phyloP scores from a whole-genome alignment of 805 yeast species.

The Metahyphopichia silvanorum region DNA sequence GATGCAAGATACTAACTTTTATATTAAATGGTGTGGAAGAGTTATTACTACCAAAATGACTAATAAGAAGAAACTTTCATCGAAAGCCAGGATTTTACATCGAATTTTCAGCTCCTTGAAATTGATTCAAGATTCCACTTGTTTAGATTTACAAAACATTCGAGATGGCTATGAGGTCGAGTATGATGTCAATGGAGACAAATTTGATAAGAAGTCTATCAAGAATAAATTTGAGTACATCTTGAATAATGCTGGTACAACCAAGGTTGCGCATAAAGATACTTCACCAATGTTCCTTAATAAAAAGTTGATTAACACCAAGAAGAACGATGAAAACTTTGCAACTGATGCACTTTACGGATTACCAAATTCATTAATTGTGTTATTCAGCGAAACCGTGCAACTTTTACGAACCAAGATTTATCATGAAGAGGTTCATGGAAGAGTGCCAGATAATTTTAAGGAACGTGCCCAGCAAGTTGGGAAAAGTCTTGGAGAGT shows the following conservation, averaged over 20 bases:
- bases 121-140: constrained; percentile 74
- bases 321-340: constrained; percentile 52
- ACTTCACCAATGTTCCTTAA: constrained; percentile 40
- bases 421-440: constrained; percentile 42
- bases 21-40: constrained; percentile 72
- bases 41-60: constrained; percentile 69
- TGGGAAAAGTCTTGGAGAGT: constrained; percentile 51
- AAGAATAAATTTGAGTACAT: constrained; percentile 19
- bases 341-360: constrained; percentile 84
- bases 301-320: constrained; percentile 42
- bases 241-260: constrained; percentile 12
- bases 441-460: constrained; percentile 23
- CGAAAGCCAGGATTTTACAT: constrained; percentile 76
- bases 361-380: constrained; percentile 73
- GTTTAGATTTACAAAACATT: constrained; percentile 34
- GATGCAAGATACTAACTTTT: constrained; percentile 78
- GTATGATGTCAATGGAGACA: constrained; percentile 36
- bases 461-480: constrained; percentile 16
- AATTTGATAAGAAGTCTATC: constrained; percentile 14
- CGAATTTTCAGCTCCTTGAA: constrained; percentile 74
- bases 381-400: constrained; percentile 71
- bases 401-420: constrained; percentile 61
- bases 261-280: constrained; percentile 6
- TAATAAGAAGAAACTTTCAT: constrained; percentile 59
- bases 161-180: constrained; percentile 30